Conservation (phyloP, 176 grass and related monocot genomes). For the Oryza meridionalis region DNA sequence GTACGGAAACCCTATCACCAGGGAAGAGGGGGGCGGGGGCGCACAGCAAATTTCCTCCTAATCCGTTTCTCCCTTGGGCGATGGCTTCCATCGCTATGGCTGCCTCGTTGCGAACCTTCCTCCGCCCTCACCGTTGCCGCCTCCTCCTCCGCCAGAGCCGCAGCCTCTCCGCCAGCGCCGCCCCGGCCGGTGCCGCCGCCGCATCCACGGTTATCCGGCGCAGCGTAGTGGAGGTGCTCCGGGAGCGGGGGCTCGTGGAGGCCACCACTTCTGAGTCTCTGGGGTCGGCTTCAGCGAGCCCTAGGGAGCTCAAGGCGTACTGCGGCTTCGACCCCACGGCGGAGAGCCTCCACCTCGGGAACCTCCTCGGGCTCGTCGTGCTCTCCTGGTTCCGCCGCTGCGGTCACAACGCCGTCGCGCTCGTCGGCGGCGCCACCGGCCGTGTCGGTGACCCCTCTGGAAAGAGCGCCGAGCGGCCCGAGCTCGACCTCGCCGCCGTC, state of each 20-base stretch:
- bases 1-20: too few relatives aligned
- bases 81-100: slow-evolving; percentile 39
- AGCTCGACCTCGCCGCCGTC: slow-evolving; percentile 59
- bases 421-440: slow-evolving; percentile 82
- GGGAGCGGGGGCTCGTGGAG: slow-evolving; percentile 78
- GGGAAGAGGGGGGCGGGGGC: too few relatives aligned
- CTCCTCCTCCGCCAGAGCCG: slow-evolving; percentile 29
- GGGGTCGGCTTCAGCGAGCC: slow-evolving; percentile 12
- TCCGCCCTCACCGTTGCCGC: slow-evolving; percentile 34
- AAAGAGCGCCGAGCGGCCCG: slow-evolving; percentile 83
- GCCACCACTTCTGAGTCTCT: slow-evolving; percentile 75
- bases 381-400: slow-evolving; percentile 95
- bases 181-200: background rate
- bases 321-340: slow-evolving; percentile 94
- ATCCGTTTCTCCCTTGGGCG: background rate
- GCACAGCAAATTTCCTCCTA: too few relatives aligned
- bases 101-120: slow-evolving; percentile 54
- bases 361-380: slow-evolving; percentile 81
- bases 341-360: slow-evolving; percentile 87
- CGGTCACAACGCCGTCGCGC: slow-evolving; percentile 74
- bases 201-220: slow-evolving; percentile 5
- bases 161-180: slow-evolving; percentile 32
- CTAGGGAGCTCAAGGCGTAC: slow-evolving; percentile 70
- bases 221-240: slow-evolving; percentile 80
- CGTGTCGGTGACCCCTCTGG: slow-evolving; percentile 83